These are phyloP conservation scores for Penicillium tannophilum DNA, from an alignment of 495 filamentous ascomycete genomes.

Conservation along the genomic window DNA sequence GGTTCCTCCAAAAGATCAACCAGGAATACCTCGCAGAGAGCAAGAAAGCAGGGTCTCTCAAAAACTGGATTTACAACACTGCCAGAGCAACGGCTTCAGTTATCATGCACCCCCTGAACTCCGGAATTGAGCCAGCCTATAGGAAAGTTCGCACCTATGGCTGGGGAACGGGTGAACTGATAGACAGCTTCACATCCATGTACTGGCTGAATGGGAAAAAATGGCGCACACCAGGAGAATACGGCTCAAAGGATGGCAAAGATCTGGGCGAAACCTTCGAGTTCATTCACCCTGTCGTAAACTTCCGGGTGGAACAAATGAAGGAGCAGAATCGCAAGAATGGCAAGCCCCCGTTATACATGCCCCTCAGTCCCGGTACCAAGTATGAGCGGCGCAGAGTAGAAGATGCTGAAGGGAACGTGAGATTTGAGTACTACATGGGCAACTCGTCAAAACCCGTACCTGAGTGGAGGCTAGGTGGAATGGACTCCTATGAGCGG, in stretches of 20 bases:
- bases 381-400: constrained; percentile 16
- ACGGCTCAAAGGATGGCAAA: constrained; percentile 13
- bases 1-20: constrained; percentile 8
- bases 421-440: constrained; percentile 20
- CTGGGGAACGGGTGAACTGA: constrained; percentile 24
- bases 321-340: constrained; percentile 7
- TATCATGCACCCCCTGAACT: constrained; percentile 8
- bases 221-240: constrained; percentile 22
- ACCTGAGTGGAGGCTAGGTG: constrained; percentile 26
- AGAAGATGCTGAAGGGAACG: constrained; percentile 10
- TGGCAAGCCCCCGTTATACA: constrained; percentile 11
- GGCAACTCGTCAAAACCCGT: constrained; percentile 9
- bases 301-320: constrained; percentile 17
- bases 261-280: constrained; percentile 16
- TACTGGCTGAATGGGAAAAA: constrained; percentile 27
- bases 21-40: background rate
- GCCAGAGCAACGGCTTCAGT: constrained; percentile 1
- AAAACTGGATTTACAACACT: constrained; percentile 8
- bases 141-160: constrained; percentile 12
- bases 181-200: constrained; percentile 20
- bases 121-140: background rate
- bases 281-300: constrained; percentile 17
- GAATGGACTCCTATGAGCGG: constrained; percentile 24
- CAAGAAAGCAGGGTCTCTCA: background rate
- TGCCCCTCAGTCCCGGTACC: constrained; percentile 9